Evolutionary conservation across 2,329 filamentous ascomycete species (phyloP), one percentile per base, ranked within the genome.

Genomic region (Clonostachys sp.): DNA sequence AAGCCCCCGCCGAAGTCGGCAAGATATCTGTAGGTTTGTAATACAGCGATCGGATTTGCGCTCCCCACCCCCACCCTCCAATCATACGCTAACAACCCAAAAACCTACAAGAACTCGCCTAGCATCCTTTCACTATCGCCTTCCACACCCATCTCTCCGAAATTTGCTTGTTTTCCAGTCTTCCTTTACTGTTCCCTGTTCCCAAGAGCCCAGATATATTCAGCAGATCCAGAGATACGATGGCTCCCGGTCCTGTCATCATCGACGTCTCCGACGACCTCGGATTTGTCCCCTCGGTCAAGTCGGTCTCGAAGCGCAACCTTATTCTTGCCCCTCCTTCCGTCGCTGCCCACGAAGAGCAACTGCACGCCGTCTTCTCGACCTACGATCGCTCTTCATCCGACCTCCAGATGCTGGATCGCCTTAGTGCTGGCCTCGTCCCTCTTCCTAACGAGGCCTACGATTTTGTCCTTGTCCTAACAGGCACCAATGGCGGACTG

Each of bases 401-500:
- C 52, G 94, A 99, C 63, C 77, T 99, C 46, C 94, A 97, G 68
- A 99, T 99, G 94, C 87, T 99, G 51, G 94, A 99, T 71, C 89
- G 94, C 45, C 80, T 99, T 39, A 83, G 88, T 3, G 81, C 88
- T 35, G 90, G 90, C 51, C 76, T 96, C 36, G 89, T 94, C 48
- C 74, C 83, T 8, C 83, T 99, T 1, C 87, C 91, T 2, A 57
- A 80, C 46, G 73, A 81, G 44, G 87, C 88, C 47, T 99, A 99
- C 73, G 89, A 95, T 64, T 70, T 87, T 41, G 80, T 97, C 41
- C 80, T 96, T 43, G 78, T 99, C 46, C 83, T 97, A 52, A 86
- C 88, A 53, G 89, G 91, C 65, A 78, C 84, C 49, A 84, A 89
- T 61, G 83, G 84, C 54, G 75, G 83, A 43, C 70, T 77, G n/a